Base-by-base conservation (phyloP, 345 rosid species). In the Hypericum androsaemum region DNA sequence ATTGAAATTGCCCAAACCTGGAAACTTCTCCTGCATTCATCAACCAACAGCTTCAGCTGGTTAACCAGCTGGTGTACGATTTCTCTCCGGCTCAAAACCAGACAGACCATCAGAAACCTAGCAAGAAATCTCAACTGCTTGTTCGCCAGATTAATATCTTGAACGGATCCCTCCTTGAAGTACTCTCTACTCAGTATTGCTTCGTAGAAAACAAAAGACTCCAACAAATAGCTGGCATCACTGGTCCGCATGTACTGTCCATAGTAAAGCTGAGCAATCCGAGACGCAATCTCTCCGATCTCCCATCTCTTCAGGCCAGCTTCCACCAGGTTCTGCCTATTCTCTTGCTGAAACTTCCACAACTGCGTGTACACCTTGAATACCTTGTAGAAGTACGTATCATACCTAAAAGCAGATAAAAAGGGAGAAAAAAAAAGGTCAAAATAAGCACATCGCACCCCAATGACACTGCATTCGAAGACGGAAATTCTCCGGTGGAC, bases 291-390 rank as follows among this genome's bases (percentile, higher is more conserved):
- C 76, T 90, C 96, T 0, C 98, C 98, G 50, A 90, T 90, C 79
- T 90, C 98, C 87, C 95, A 84, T 68, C 96, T 77, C 78, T 84
- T 87, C 44, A 90, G 89, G 56, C 98, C 98, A 2, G 92, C 71
- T 54, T 90, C 98, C 17, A 86, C 89, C 54, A 90, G 76, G 68
- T 87, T 84, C 73, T 80, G 92, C 52, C 98, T 63, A 60, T 90
- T 90, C 28, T 87, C 98, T 71, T 90, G 98, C 59, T 87, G 98
- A 68, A 82, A 87, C 77, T 90, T 90, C 98, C 96, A 90, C 60
- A 90, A 15, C 32, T 87, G 92, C 2, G 96, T 90, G 72, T 90
- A 90, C n/a, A 90, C 92, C 67, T 90, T 90, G 74, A 90, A 87
- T 12, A 87, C 98, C 84, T 90, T 87, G 72, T 77, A 84, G 73